phyloP scores from a whole-genome alignment of 805 yeast genomes.

The Wickerhamiella dianesei region DNA sequence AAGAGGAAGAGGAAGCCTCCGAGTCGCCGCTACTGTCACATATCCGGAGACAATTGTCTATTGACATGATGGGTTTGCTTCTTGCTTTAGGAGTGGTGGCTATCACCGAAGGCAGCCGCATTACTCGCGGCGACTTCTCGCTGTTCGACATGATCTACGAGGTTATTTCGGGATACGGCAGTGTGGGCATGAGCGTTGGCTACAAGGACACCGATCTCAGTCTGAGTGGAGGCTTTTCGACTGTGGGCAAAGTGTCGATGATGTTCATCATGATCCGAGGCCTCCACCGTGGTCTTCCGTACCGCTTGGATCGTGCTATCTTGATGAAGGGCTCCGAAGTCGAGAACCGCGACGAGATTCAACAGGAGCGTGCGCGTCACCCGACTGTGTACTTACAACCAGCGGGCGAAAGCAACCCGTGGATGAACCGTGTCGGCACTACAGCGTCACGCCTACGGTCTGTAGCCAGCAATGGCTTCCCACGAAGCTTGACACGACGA shows the following conservation, averaged over 20 bases:
- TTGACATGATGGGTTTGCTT: conserved; percentile 88
- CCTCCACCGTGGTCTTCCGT: conserved; percentile 91
- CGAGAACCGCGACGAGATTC: conserved; percentile 17
- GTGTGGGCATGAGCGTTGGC: conserved; percentile 87
- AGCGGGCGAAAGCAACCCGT: conserved; percentile 1
- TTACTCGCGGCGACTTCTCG: conserved; percentile 21
- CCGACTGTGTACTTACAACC: conserved; percentile 8
- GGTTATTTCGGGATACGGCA: conserved; percentile 88
- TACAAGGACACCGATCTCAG: conserved; percentile 57
- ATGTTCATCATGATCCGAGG: conserved; percentile 90
- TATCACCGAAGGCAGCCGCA: conserved; percentile 63
- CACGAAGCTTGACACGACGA: neutral
- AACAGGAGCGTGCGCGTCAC: conserved; percentile 15
- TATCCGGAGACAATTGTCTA: conserved; percentile 79
- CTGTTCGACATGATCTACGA: conserved; percentile 66
- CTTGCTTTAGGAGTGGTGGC: conserved; percentile 77
- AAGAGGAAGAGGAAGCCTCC: conserved; percentile 8
- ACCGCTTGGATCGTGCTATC: conserved; percentile 84
- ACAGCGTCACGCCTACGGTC: conserved; percentile 13
- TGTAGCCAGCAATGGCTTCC: conserved; percentile 7
- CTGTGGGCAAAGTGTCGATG: conserved; percentile 67
- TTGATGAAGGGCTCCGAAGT: conserved; percentile 58
- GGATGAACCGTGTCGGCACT: conserved; percentile 17
- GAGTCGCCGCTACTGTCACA: conserved; percentile 37
- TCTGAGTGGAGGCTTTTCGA: conserved; percentile 56